Evolutionary conservation across 805 yeast species (phyloP), one percentile per base, ranked within the genome.

Genomic region (Schizosaccharomyces octosporus): DNA sequence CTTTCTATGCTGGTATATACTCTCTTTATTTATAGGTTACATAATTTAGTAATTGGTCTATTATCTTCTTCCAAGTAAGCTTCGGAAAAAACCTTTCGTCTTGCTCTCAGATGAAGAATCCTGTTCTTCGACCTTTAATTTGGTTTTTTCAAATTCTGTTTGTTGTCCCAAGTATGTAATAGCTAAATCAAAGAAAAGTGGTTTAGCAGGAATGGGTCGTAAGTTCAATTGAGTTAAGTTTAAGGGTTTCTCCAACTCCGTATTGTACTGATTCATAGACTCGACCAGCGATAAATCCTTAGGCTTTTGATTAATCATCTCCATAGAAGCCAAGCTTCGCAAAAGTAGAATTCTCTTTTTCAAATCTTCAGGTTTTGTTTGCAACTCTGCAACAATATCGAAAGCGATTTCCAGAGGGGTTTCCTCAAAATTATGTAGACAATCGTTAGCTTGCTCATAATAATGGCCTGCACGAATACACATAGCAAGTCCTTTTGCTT

Each of bases 171-270:
- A 78, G 68, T 85, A 88, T 69, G 88, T 89, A 75, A 76, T 89
- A 0, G 95, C 97, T 65, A 87, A 75, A 69, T 90, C 98, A 67
- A 87, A 93, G 67, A 89, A 78, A 9, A 88, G 95, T 0, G 98
- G 96, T 72, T 93, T 90, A 62, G 83, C 79, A 61, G 81, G 77
- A 1, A 85, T 80, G 0, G 94, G 85, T 5, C 57, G 31, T 7
- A 51, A 17, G 4, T 21, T 17, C 19, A 29, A 9, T 6, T 51
- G 19, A 17, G 57, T 51, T 7, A 51, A 17, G 21, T 51, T 51
- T n/a, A 21, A 24, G n/a, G 57, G 32, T 24, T 21, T 4, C 27
- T 51, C 36, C 19, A 6, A 24, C 11, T 51, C 57, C 36, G 13
- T 17, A 29, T 39, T 29, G 15, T 24, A 51, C 19, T 17, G 21